A percentile compares a stretch with the other conserved stretches of the same genome.
Evolutionary conservation across 2,329 filamentous ascomycete species (phyloP).

Genomic region (Ascochyta rabiei): DNA sequence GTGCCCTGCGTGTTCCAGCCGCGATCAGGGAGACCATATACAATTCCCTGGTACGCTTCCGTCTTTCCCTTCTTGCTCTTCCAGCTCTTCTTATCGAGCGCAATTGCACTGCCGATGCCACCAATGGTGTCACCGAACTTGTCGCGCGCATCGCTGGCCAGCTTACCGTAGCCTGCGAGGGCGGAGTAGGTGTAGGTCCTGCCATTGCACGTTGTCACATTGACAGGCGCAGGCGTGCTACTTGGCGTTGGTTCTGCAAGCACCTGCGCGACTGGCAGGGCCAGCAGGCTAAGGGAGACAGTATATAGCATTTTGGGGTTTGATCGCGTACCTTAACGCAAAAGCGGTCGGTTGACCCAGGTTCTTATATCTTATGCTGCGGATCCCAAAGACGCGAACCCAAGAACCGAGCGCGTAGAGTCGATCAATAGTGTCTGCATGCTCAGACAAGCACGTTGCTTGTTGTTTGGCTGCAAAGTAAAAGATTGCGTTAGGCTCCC

Average conservation of each 20-base stretch:
- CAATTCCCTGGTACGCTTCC: slow-evolving; percentile 62
- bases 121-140: slow-evolving; percentile 73
- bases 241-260: slow-evolving; percentile 25
- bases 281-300: slow-evolving; percentile 22
- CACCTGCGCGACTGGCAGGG: slow-evolving; percentile 21
- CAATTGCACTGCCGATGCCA: slow-evolving; percentile 69
- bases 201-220: slow-evolving; percentile 61
- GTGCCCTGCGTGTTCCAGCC: slow-evolving; percentile 77
- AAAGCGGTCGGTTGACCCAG: not conserved
- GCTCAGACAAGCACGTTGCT: slow-evolving; percentile 20
- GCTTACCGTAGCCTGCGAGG: slow-evolving; percentile 69
- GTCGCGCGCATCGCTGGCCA: slow-evolving; percentile 65
- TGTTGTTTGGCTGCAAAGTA: slow-evolving; percentile 23
- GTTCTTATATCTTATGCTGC: slow-evolving; percentile 19
- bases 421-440: not conserved
- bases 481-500: slow-evolving; percentile 1
- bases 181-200: slow-evolving; percentile 69
- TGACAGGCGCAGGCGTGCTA: slow-evolving; percentile 21
- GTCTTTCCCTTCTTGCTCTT: slow-evolving; percentile 54
- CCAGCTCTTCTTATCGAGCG: slow-evolving; percentile 67
- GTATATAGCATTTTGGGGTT: slow-evolving; percentile 28
- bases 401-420: slow-evolving; percentile 9
- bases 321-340: slow-evolving; percentile 9
- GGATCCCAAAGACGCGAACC: slow-evolving; percentile 15
- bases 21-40: slow-evolving; percentile 70